These are phyloP conservation scores for Camillea tinctor DNA, from an alignment of 2,329 filamentous ascomycete species.

Conservation along the genomic window DNA sequence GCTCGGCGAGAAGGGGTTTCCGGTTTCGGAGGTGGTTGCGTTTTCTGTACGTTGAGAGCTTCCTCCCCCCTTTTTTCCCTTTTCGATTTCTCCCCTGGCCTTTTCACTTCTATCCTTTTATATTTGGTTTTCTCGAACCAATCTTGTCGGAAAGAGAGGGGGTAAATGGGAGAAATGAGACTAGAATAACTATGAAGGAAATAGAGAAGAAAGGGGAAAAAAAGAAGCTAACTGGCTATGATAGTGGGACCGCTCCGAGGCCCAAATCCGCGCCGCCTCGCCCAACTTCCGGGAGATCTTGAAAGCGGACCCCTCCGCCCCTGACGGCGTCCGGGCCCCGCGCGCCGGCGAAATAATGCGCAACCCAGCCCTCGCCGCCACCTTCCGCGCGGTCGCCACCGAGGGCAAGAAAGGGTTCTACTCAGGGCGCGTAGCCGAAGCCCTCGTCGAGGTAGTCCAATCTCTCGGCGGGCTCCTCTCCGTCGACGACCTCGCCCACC, in stretches of 20 bases:
- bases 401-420: conserved; percentile 93
- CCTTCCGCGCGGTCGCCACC: conserved; percentile 74
- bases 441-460: conserved; percentile 73
- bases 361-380: conserved; percentile 76
- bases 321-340: conserved; percentile 72
- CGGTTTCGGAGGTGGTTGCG: conserved; percentile 78
- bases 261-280: conserved; percentile 66
- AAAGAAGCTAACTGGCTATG: neutral
- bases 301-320: conserved; percentile 68
- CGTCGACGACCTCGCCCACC: conserved; percentile 76
- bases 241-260: conserved; percentile 72
- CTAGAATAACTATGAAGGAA: too few relatives aligned
- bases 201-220: neutral
- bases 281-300: conserved; percentile 87
- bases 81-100: neutral
- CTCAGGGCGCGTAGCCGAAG: conserved; percentile 76
- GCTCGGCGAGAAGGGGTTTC: conserved; percentile 84
- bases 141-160: too few relatives aligned
- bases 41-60: conserved; percentile 54
- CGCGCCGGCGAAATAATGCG: conserved; percentile 82
- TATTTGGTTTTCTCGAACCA: too few relatives aligned
- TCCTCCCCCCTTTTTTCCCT: neutral
- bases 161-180: too few relatives aligned
- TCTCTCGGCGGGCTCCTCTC: conserved; percentile 76
- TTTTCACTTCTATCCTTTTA: neutral